A percentile compares a stretch with the other conserved stretches of the same genome.
Evolutionary conservation across 192 early-diverging fungal species (phyloP).

Genomic region (Umbelopsis sp.): DNA sequence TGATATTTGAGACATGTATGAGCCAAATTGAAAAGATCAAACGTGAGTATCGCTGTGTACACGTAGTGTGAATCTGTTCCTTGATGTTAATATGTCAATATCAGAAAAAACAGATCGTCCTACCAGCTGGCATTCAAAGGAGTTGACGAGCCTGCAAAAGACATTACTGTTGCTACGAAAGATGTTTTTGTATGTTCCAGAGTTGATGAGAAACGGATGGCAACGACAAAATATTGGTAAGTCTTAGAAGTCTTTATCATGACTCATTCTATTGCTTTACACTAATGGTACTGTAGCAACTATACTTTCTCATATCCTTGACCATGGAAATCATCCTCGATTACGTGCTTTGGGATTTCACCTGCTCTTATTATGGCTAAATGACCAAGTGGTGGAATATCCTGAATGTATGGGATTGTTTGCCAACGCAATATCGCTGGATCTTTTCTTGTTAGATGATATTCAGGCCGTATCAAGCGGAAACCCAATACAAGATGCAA

Average conservation of each 20-base stretch:
- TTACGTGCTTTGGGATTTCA: conserved; percentile 74
- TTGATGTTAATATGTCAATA: not conserved
- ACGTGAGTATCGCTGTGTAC: conserved; percentile 45
- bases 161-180: conserved; percentile 65
- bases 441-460: conserved; percentile 55
- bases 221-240: conserved; percentile 66
- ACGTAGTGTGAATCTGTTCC: not conserved
- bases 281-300: conserved; percentile 44
- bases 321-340: conserved; percentile 68
- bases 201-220: conserved; percentile 78
- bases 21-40: conserved; percentile 78
- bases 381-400: conserved; percentile 61
- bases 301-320: conserved; percentile 65
- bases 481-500: conserved; percentile 19
- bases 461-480: conserved; percentile 37
- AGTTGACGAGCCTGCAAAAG: conserved; percentile 65
- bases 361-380: conserved; percentile 74
- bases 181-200: conserved; percentile 66
- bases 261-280: not conserved
- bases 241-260: not conserved
- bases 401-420: conserved; percentile 65
- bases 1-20: conserved; percentile 68
- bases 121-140: conserved; percentile 62
- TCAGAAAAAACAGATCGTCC: conserved; percentile 53
- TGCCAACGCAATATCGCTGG: conserved; percentile 64